Percentiles rank a stretch among this genome's conserved stretches.
Evolutionary conservation across 2,329 filamentous ascomycete genomes (phyloP).

Genomic region (Leptosphaerulina australis): DNA sequence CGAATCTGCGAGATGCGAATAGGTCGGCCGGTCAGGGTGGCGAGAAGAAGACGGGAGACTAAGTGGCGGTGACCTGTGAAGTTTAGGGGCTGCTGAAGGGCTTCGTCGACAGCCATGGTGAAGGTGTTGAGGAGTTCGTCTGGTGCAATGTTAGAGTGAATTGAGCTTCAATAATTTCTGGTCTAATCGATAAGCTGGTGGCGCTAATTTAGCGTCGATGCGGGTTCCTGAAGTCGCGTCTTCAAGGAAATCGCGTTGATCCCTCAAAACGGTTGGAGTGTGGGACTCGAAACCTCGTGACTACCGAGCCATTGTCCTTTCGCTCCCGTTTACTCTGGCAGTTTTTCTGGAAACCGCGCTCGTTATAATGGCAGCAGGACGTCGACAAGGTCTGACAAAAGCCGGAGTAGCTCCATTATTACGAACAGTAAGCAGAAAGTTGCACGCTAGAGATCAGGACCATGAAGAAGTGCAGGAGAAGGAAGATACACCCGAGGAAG

Average conservation of each 20-base stretch:
- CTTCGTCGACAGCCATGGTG: conserved; percentile 43
- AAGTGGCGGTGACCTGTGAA: conserved; percentile 87
- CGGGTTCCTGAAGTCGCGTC: not conserved
- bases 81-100: conserved; percentile 61
- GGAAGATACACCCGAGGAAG: not conserved
- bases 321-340: not conserved
- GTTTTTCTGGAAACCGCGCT: not conserved
- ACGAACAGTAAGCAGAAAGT: conserved; percentile 36
- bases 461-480: conserved; percentile 37
- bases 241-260: conserved; percentile 1
- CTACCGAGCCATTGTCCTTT: not conserved
- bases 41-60: conserved; percentile 81
- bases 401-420: conserved; percentile 32
- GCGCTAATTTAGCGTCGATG: not conserved
- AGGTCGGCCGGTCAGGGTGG: conserved; percentile 87
- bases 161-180: conserved; percentile 27
- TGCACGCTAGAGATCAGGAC: conserved; percentile 47
- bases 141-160: conserved; percentile 3
- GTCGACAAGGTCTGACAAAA: conserved; percentile 3
- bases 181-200: conserved; percentile 17
- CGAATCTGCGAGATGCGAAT: conserved; percentile 95
- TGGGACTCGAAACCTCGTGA: not conserved
- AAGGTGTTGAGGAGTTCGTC: conserved; percentile 1
- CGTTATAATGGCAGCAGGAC: conserved; percentile 20
- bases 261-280: not conserved